These are phyloP conservation scores for Cyberlindnera sargentensis DNA, from an alignment of 805 yeast species.

Conservation along the genomic window DNA sequence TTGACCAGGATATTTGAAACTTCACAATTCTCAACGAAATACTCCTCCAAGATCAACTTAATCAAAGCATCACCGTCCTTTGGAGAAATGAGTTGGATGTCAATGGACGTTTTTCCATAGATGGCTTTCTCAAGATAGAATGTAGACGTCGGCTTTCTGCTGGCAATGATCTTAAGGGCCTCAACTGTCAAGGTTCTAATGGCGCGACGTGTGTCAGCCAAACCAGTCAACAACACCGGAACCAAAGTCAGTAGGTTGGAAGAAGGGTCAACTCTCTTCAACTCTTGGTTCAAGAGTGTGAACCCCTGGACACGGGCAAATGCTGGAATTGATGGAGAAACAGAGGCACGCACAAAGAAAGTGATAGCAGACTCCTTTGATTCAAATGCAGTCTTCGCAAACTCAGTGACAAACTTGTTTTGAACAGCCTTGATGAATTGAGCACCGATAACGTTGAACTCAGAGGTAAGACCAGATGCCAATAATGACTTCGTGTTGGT, in stretches of 20 bases:
- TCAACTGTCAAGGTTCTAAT: conserved; percentile 41
- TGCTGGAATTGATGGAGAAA: conserved; percentile 53
- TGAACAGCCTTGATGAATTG: conserved; percentile 39
- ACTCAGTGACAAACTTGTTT: conserved; percentile 14
- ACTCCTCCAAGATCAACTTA: conserved; percentile 34
- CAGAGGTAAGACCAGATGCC: conserved; percentile 26
- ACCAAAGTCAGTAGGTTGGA: conserved; percentile 44
- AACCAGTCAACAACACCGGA: conserved; percentile 51
- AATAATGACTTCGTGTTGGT: conserved; percentile 29
- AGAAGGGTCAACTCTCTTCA: conserved; percentile 30
- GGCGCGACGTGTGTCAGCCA: conserved; percentile 41
- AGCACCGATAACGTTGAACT: conserved; percentile 36
- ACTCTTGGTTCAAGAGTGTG: conserved; percentile 29
- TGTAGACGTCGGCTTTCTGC: conserved; percentile 29
- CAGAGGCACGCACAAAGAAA: conserved; percentile 49
- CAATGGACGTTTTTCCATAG: conserved; percentile 44
- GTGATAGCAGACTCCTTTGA: conserved; percentile 42
- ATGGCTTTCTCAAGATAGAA: conserved; percentile 46
- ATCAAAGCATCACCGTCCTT: conserved; percentile 51
- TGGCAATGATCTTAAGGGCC: conserved; percentile 30
- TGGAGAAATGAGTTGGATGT: conserved; percentile 53
- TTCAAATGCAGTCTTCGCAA: conserved; percentile 30
- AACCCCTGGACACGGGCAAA: conserved; percentile 48
- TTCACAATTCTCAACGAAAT: conserved; percentile 44
- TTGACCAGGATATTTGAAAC: conserved; percentile 33